Conservation (phyloP, 805 yeast genomes). For the Kluyveromyces siamensis region DNA sequence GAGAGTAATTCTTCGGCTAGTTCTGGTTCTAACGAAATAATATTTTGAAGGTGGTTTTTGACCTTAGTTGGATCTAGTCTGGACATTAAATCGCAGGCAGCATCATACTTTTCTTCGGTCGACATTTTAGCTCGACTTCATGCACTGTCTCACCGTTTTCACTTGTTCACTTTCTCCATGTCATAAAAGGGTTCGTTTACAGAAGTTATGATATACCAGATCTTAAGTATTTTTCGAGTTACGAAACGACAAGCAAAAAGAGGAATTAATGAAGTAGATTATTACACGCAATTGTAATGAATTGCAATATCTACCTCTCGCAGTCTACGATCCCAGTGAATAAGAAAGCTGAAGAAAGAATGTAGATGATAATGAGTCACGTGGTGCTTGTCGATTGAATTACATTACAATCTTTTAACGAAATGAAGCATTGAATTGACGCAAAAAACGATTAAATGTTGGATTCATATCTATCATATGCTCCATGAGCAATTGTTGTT, state of each 20-base stretch:
- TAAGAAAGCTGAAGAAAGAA: too few species aligned
- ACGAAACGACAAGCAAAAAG: background rate
- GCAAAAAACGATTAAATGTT: too few species aligned
- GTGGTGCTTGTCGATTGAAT: too few species aligned
- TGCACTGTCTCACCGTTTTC: background rate
- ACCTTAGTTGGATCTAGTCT: slow-evolving; percentile 64
- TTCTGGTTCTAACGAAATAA: slow-evolving; percentile 44
- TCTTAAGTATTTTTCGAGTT: background rate
- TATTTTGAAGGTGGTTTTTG: slow-evolving; percentile 35
- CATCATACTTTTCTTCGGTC: slow-evolving; percentile 40
- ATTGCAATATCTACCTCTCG: too few species aligned
- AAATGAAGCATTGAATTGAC: too few species aligned
- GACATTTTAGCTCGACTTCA: background rate
- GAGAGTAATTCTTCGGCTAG: slow-evolving; percentile 82
- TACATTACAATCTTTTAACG: too few species aligned
- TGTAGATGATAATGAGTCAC: too few species aligned
- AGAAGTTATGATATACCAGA: background rate
- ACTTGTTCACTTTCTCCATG: background rate
- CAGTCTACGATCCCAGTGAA: too few species aligned
- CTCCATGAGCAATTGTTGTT: too few species aligned
- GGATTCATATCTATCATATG: too few species aligned
- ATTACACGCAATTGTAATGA: background rate
- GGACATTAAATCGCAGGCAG: slow-evolving; percentile 69
- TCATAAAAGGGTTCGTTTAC: background rate
- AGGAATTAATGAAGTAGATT: background rate